phyloP scores from a whole-genome alignment of 768 basidiomycete species.

The Tulasnella sp. region DNA sequence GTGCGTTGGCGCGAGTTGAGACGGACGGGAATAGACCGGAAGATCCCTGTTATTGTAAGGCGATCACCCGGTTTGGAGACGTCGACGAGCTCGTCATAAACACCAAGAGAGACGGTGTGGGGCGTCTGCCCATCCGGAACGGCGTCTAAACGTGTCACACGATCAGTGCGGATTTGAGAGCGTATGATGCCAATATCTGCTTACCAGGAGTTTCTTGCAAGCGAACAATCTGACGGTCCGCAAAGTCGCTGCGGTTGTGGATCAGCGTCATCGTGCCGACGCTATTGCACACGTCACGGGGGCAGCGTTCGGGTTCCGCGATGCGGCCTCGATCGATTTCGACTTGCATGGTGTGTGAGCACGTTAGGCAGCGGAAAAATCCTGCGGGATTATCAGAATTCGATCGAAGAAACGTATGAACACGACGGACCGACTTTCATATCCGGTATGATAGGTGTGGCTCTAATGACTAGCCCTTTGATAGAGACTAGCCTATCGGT shows the following conservation, averaged over 20 bases:
- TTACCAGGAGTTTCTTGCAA: constrained; percentile 81
- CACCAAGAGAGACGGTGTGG: constrained; percentile 90
- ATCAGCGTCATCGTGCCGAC: constrained; percentile 88
- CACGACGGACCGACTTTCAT: constrained; percentile 58
- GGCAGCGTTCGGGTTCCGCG: constrained; percentile 81
- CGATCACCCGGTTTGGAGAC: constrained; percentile 94
- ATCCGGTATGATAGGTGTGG: constrained; percentile 95
- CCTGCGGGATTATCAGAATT: constrained; percentile 34
- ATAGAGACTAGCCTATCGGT: constrained; percentile 95
- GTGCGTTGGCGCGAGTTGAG: constrained; percentile 85
- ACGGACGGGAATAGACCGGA: constrained; percentile 88
- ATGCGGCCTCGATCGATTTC: constrained; percentile 98
- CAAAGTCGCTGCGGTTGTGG: constrained; percentile 94
- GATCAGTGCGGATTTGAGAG: neutral
- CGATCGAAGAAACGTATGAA: neutral
- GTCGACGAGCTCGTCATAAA: constrained; percentile 98
- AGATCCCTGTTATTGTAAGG: constrained; percentile 82
- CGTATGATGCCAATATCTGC: constrained; percentile 16
- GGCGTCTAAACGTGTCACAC: constrained; percentile 43
- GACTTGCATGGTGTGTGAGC: constrained; percentile 92
- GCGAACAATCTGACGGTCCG: constrained; percentile 88
- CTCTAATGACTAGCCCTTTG: constrained; percentile 94
- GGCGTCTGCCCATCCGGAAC: constrained; percentile 98
- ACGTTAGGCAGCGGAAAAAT: constrained; percentile 94
- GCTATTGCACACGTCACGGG: constrained; percentile 81